Conservation (phyloP, 768 basidiomycete species). For the Russula ochroleuca region DNA sequence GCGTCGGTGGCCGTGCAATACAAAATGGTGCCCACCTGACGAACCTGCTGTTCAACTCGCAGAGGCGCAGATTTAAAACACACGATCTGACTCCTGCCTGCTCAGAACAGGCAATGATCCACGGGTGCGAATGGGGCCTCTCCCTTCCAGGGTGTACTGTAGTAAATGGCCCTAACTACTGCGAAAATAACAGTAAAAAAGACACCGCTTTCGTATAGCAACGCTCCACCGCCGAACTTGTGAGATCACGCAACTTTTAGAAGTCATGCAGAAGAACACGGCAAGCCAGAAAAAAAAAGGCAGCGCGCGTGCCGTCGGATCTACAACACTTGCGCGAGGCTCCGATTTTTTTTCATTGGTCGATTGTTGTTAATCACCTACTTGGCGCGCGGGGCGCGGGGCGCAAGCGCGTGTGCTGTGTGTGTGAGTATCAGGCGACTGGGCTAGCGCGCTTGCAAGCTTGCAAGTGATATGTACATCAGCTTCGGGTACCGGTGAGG, state of each 20-base stretch:
- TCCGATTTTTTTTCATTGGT: background rate
- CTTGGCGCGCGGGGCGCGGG: slow-evolving; percentile 8
- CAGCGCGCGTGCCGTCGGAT: background rate
- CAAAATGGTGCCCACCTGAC: slow-evolving; percentile 6
- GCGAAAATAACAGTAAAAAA: background rate
- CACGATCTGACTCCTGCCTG: background rate
- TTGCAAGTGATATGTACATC: background rate
- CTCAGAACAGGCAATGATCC: background rate
- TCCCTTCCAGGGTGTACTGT: background rate
- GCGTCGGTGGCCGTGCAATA: background rate
- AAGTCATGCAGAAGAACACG: background rate
- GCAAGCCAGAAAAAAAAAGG: background rate
- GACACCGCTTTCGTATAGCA: background rate
- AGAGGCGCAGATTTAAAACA: background rate
- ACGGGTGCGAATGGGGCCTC: background rate
- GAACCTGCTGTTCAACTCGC: background rate
- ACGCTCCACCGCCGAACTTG: background rate
- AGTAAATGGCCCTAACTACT: background rate
- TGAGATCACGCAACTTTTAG: background rate
- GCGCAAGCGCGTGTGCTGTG: slow-evolving; percentile 7
- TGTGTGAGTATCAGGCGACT: background rate
- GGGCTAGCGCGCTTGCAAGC: background rate
- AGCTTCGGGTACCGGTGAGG: slow-evolving; percentile 13
- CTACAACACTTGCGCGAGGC: background rate
- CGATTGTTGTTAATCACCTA: background rate